Base-by-base conservation (phyloP, 371 early-diverging fungal species). In the Rhizopus arrhizus region DNA sequence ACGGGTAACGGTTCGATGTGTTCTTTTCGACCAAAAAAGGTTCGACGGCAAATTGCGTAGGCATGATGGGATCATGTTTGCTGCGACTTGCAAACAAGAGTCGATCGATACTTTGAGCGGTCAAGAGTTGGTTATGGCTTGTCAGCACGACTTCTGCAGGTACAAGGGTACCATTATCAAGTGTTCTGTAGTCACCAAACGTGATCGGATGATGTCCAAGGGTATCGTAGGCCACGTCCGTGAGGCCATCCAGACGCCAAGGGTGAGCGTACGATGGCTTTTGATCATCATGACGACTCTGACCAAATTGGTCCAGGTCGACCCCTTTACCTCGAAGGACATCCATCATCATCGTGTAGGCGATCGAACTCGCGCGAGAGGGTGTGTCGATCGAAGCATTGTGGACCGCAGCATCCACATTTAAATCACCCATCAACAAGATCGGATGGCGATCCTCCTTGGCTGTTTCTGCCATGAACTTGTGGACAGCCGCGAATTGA, bases 201-300 rank as follows among this genome's bases (percentile, higher is more conserved):
- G 94, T 92, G 16, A 94, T 84, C 3, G 93, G 92, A 57, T 92
- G 93, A 61, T 87, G 78, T 8, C 85, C 85, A 38, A 75, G 74
- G 5, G 72, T 68, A 49, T 85, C 77, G 33, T 81, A 77, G 13
- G 82, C 69, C 4, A 86, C 42, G 58, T 93, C 92, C 4, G 58
- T 65, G 52, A 86, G 59, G 36, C 66, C 59, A 33, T 66, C 49
- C 6, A 72, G 31, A 2, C 16, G 61, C 65, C 65, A 68, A 7
- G 40, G n/a, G 28, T 55, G 35, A 6, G 15, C 45, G 29, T 53
- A 64, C 0, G 43, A 38, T 0, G 67, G 5, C 10, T 65, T 51
- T 22, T 22, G 22, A 2, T 22, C 22, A 7, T 7, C 15, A 33
- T 13, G 46, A 54, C 60, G 50, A 15, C 10, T 55, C 15, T 41